Evolutionary conservation across 106 monocot genomes (phyloP), one percentile per base, ranked within the genome.

Genomic region (Vanilla planifolia): DNA sequence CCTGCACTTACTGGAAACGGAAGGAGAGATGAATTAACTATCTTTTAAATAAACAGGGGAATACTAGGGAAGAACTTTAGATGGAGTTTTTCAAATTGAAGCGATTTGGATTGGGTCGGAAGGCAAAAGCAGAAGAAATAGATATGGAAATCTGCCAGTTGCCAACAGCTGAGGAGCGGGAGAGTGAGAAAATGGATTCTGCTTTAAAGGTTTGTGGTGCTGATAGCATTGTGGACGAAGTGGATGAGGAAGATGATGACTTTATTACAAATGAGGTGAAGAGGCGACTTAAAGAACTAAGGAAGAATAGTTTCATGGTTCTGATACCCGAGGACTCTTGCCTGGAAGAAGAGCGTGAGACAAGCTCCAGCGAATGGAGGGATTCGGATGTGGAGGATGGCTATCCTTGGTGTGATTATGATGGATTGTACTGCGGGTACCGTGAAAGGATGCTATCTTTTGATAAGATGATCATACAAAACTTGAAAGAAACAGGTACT

Each of bases 221-320:
- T 1, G 63, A 36, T 20, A 45, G 26, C 10, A 61, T 53, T 55
- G n/a, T 55, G 32, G 66, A 69, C 23, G 78, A 72, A 3, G 83
- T 80, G 0, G 84, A 85, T 0, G 82, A 92, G 0, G 92, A 93
- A 5, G 93, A 96, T 6, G 95, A 96, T n/a, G 95, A 96, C 61
- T 87, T 96, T 72, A 96, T 96, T 43, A 79, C 90, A 0, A 84
- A 84, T 67, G 95, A 96, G 71, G 90, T 96, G 39, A 90, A 96
- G 78, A 73, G 86, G 45, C 59, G 95, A 68, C 72, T 96, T 33
- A 96, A 91, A 63, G 95, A 96, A 72, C 72, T 96, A 66, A 79
- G 95, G 55, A 96, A 84, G 73, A 96, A 91, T 69, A 90, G 76
- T 39, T 96, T 96, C 84, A 90, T 96, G 95, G 95, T 86, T 26